Base-by-base conservation (phyloP, 2,329 filamentous ascomycete genomes). In the Dactylellina drechsleri region DNA sequence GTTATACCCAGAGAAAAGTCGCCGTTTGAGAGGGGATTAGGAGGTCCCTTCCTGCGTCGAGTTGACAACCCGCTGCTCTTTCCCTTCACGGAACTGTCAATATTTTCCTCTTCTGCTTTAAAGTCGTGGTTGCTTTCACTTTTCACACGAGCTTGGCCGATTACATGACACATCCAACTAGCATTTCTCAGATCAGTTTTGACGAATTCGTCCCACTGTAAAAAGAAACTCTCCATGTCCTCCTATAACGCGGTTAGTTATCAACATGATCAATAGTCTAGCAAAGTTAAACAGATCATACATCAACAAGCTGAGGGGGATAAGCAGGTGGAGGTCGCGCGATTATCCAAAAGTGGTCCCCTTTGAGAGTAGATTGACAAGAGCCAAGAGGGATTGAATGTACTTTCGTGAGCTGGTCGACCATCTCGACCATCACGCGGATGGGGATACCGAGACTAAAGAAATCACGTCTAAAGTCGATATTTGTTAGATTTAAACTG, bases 1-100 rank as follows among this genome's bases (percentile, higher is more conserved):
- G 72, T 76, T 50, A 76, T 76, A 26, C 72, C 72, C 28, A 76
- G 56, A n/a, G 66, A 76, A 56, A 76, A 76, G 40, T 76, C 72
- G n/a, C 72, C 72, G 43, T 76, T 57, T 15, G 66, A 58, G 18
- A 75, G 45, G 2, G 62, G 72, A 26, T 47, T 70, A 2, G 65
- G 64, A 28, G 72, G 59, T 12, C 59, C 53, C 41, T 71, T 76
- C 64, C 66, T 50, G 23, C 60, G 72, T 52, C 54, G 62, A 20
- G 62, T 45, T 52, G 71, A 61, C 49, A 75, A 20, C 2, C 57
- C 64, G 23, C 64, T 68, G n/a, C 53, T 60, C 53, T 75, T 75
- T 18, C 64, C 64, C 49, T 75, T 68, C 18, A 60, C 12, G 4
- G 64, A 67, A 20, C 65, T 64, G n/a, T 60, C 52, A 12, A 58